Conservation (phyloP, 2,329 filamentous ascomycete species). For the Fusarium equiseti region DNA sequence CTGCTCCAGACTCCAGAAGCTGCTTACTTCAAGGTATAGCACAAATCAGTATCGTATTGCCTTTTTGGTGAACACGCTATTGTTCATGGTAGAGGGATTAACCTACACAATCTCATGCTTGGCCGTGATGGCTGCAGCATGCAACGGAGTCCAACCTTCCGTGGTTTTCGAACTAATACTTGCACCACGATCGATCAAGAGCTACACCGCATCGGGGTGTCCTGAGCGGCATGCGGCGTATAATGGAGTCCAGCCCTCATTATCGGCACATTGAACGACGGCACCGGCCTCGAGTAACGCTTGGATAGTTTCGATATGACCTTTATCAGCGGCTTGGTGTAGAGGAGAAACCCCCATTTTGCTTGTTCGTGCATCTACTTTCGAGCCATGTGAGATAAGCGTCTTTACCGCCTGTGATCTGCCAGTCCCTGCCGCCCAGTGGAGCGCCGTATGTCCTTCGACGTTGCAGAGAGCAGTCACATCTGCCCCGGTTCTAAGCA, state of each 20-base stretch:
- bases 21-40: background rate
- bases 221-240: background rate
- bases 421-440: background rate
- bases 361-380: background rate
- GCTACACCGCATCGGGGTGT: background rate
- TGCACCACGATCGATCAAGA: background rate
- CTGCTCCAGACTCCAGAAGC: background rate
- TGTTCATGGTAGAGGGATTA: too few relatives aligned
- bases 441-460: background rate
- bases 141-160: background rate
- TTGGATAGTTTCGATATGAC: background rate
- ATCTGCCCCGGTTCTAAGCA: background rate
- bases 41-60: background rate
- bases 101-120: background rate
- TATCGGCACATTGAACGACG: background rate
- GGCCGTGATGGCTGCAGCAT: background rate
- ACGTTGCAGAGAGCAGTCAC: fast-evolving
- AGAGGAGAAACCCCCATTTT: background rate
- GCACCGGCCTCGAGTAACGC: background rate
- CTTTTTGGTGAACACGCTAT: background rate
- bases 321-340: background rate
- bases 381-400: background rate
- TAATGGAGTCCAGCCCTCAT: background rate
- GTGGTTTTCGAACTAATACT: background rate
- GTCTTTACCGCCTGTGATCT: background rate